Evolutionary conservation across 331 rosid species (phyloP).

Genomic region (Quercus tomentella): DNA sequence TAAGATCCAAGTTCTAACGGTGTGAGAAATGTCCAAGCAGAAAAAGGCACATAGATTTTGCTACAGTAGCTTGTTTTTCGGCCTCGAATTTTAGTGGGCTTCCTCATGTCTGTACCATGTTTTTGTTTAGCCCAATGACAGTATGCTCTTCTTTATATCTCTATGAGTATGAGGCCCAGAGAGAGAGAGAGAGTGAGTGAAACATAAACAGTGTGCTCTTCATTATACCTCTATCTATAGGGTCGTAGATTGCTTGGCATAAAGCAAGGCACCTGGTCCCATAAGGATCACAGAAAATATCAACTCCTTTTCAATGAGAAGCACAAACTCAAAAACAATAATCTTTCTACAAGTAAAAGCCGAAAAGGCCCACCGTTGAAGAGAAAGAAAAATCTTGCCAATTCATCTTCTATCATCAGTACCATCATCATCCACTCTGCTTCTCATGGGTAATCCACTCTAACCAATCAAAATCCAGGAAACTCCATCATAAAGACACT

Average conservation of each 20-base stretch:
- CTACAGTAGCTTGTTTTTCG: neutral
- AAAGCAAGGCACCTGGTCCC: constrained; percentile 29
- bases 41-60: neutral
- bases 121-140: too few relatives aligned
- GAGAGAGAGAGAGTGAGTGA: neutral
- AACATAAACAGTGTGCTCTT: too few relatives aligned
- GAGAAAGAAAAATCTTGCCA: neutral
- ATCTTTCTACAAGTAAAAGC: neutral
- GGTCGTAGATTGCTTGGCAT: neutral
- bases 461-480: constrained; percentile 68
- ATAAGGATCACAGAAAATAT: constrained; percentile 26
- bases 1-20: neutral
- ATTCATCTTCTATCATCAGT: constrained; percentile 16
- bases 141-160: too few relatives aligned
- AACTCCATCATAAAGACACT: constrained; percentile 48
- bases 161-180: neutral
- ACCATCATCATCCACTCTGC: constrained; percentile 32
- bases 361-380: neutral
- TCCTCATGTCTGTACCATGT: too few relatives aligned
- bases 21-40: neutral
- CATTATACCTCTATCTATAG: too few relatives aligned
- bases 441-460: constrained; percentile 47
- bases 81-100: neutral
- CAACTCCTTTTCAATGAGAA: constrained; percentile 16
- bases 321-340: constrained; percentile 21